Percentiles rank a stretch among this genome's conserved stretches.
Conservation (phyloP, 257 asterid species). For the Misopates orontium region DNA sequence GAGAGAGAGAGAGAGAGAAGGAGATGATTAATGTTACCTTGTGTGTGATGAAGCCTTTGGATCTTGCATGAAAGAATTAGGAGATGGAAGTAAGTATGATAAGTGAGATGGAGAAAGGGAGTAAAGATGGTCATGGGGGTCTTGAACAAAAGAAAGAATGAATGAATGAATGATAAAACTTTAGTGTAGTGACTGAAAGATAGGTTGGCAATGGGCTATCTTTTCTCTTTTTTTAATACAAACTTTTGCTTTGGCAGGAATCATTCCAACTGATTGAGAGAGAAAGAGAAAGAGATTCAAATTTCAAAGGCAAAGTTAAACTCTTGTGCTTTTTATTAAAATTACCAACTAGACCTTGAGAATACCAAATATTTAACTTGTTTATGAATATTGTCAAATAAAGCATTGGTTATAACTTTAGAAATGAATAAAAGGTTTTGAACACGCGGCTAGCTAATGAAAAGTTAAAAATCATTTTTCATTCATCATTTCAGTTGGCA, state of each 20-base stretch:
- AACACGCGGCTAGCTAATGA: too few relatives aligned
- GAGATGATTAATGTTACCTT: slow-evolving; percentile 37
- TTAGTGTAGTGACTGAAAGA: slow-evolving; percentile 37
- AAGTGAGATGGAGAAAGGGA: slow-evolving; percentile 29
- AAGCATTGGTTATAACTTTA: too few relatives aligned
- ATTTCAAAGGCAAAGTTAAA: slow-evolving; percentile 27
- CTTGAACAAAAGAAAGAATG: background rate
- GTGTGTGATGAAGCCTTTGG: slow-evolving; percentile 36
- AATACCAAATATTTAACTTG: too few relatives aligned
- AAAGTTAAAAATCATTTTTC: too few relatives aligned
- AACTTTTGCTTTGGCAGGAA: slow-evolving; percentile 46
- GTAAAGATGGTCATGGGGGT: slow-evolving; percentile 39
- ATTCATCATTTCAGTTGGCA: too few relatives aligned
- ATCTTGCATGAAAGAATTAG: slow-evolving; percentile 51
- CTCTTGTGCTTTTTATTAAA: too few relatives aligned
- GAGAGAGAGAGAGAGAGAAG: slow-evolving; percentile 13
- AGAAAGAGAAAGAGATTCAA: slow-evolving; percentile 21
- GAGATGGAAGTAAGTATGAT: slow-evolving; percentile 21
- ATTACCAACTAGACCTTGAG: too few relatives aligned
- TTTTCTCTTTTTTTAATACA: slow-evolving; percentile 34
- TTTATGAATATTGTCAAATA: too few relatives aligned
- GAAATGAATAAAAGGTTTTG: too few relatives aligned
- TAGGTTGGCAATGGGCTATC: slow-evolving; percentile 41
- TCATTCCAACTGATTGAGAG: slow-evolving; percentile 38
- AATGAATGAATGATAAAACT: slow-evolving; percentile 25